These are phyloP conservation scores for Chalciporus sp. DNA, from an alignment of 1,284 basidiomycete genomes.

Conservation along the genomic window DNA sequence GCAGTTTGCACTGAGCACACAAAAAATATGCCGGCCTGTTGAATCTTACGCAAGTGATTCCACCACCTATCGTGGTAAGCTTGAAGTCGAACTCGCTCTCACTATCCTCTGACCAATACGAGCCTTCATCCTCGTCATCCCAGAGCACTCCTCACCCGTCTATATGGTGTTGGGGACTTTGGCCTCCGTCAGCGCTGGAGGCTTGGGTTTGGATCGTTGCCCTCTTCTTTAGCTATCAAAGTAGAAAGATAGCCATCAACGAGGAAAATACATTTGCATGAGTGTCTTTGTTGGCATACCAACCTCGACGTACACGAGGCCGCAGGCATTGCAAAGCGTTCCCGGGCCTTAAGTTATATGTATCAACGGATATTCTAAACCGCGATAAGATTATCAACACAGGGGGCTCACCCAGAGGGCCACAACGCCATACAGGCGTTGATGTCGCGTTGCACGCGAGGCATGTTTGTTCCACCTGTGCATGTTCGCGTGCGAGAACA, in stretches of 20 bases:
- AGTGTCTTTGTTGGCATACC: conserved; percentile 43
- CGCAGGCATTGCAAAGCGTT: conserved; percentile 61
- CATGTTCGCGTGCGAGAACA: no score
- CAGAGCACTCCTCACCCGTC: conserved; percentile 29
- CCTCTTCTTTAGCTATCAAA: conserved; percentile 39
- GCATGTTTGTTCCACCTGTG: conserved; percentile 66
- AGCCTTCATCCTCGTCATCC: conserved; percentile 38
- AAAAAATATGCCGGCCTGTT: no score
- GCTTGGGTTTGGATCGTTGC: conserved; percentile 31
- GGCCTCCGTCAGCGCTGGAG: conserved; percentile 28
- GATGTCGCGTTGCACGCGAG: conserved; percentile 80
- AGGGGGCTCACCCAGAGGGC: conserved; percentile 64
- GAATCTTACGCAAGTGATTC: no score
- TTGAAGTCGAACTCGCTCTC: no score
- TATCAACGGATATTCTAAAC: conserved; percentile 24
- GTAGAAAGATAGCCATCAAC: conserved; percentile 19
- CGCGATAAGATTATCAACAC: conserved; percentile 25
- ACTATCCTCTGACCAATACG: conserved; percentile 40
- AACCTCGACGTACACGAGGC: conserved; percentile 61
- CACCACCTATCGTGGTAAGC: no score
- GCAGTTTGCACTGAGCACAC: no score
- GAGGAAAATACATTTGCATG: conserved; percentile 16
- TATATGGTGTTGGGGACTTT: conserved; percentile 31
- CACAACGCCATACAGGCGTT: conserved; percentile 81
- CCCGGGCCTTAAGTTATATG: conserved; percentile 46